These are phyloP conservation scores for Barnettozyma pratensis DNA, from an alignment of 805 yeast genomes.

Conservation along the genomic window DNA sequence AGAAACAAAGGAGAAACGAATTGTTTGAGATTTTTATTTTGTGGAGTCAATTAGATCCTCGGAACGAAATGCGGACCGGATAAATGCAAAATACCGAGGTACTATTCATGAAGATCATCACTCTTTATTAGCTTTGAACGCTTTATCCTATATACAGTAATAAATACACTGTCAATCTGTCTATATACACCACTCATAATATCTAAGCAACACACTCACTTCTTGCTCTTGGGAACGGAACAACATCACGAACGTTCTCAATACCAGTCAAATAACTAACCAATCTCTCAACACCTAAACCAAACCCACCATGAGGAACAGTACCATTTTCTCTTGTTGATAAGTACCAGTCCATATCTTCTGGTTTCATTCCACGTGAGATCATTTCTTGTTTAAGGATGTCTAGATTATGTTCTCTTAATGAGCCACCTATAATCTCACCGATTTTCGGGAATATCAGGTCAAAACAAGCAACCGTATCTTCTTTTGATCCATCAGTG, in stretches of 20 bases:
- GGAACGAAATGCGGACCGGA: background rate
- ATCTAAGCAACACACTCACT: conserved; percentile 34
- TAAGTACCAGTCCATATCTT: conserved; percentile 72
- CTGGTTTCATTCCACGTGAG: conserved; percentile 47
- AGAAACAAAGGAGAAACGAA: too few species aligned
- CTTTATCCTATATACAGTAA: background rate
- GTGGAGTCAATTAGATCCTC: background rate
- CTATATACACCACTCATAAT: background rate
- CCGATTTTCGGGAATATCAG: conserved; percentile 87
- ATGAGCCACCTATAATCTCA: conserved; percentile 90
- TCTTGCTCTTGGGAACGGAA: conserved; percentile 80
- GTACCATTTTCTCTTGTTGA: conserved; percentile 70
- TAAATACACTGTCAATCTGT: background rate
- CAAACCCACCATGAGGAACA: conserved; percentile 96
- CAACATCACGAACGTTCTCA: conserved; percentile 80
- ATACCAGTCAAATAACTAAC: conserved; percentile 66
- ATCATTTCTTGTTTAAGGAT: conserved; percentile 45
- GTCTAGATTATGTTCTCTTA: conserved; percentile 69
- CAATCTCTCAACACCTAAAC: conserved; percentile 88
- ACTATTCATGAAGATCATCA: too few species aligned
- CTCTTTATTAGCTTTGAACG: too few species aligned
- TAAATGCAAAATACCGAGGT: background rate
- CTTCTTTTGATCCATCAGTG: conserved; percentile 18
- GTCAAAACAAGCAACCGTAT: conserved; percentile 88
- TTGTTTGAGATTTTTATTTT: background rate